A percentile compares a stretch with the other conserved stretches of the same genome.
These are phyloP conservation scores for Penicillium crystallinum DNA, from an alignment of 495 filamentous ascomycete species.

Conservation along the genomic window DNA sequence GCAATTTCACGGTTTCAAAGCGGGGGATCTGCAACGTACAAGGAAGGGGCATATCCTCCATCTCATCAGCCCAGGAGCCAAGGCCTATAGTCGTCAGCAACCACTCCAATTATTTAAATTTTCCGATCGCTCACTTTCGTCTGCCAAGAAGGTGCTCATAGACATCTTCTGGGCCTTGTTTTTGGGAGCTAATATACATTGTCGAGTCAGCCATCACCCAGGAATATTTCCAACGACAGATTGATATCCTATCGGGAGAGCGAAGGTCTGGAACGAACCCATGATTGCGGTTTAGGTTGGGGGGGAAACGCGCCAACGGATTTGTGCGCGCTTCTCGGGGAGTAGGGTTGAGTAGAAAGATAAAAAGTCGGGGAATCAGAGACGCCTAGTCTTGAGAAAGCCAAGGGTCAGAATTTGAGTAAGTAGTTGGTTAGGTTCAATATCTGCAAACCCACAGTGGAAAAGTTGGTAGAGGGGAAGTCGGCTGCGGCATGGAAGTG, in stretches of 20 bases:
- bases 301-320: conserved; percentile 42
- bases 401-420: conserved; percentile 13
- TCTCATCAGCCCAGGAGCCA: conserved; percentile 97
- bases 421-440: conserved; percentile 9
- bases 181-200: conserved; percentile 49
- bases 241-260: background rate
- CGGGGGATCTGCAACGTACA: conserved; percentile 48
- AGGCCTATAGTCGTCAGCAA: conserved; percentile 58
- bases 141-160: conserved; percentile 83
- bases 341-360: conserved; percentile 15
- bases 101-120: conserved; percentile 10
- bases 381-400: conserved; percentile 8
- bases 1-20: conserved; percentile 5
- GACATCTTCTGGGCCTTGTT: conserved; percentile 90
- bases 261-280: conserved; percentile 56
- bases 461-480: conserved; percentile 40
- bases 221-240: conserved; percentile 5
- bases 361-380: conserved; percentile 17
- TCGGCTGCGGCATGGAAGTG: conserved; percentile 29
- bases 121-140: conserved; percentile 61
- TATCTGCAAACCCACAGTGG: conserved; percentile 29
- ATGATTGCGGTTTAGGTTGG: conserved; percentile 71
- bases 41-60: conserved; percentile 75
- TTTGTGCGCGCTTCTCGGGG: conserved; percentile 43
- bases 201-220: conserved; percentile 17